A percentile compares a stretch with the other conserved stretches of the same genome.
phyloP scores from a whole-genome alignment of 176 grass and related monocot species.

The Calamus simplicifolius region DNA sequence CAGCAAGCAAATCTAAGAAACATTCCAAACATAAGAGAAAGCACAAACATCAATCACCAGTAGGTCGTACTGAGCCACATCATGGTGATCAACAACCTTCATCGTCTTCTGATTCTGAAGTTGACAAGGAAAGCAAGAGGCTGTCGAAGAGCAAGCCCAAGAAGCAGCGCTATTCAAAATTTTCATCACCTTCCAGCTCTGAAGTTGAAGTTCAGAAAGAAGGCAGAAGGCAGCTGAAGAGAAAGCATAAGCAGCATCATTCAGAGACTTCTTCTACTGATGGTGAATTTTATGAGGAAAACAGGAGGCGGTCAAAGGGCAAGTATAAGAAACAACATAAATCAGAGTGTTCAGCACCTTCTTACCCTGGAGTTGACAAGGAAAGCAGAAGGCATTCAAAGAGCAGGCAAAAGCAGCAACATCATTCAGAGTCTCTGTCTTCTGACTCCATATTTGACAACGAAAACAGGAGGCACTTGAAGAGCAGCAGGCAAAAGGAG shows the following conservation, averaged over 20 bases:
- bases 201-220: not conserved
- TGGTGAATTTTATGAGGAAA: constrained; percentile 29
- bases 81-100: constrained; percentile 21
- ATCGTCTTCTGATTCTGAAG: constrained; percentile 25
- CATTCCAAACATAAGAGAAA: constrained; percentile 52
- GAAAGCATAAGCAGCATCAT: constrained; percentile 3
- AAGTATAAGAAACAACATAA: constrained; percentile 30
- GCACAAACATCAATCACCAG: constrained; percentile 18
- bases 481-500: constrained; percentile 24
- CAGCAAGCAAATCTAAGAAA: constrained; percentile 58
- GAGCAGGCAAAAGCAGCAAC: constrained; percentile 17
- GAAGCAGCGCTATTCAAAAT: constrained; percentile 8
- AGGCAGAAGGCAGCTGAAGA: not conserved
- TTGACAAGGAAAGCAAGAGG: constrained; percentile 27
- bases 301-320: constrained; percentile 30
- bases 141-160: constrained; percentile 44
- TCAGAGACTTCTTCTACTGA: constrained; percentile 35
- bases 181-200: not conserved
- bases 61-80: constrained; percentile 12
- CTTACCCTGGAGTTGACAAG: constrained; percentile 37
- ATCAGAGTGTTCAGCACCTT: constrained; percentile 23
- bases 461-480: constrained; percentile 29
- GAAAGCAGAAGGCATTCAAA: constrained; percentile 20
- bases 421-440: constrained; percentile 1
- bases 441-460: constrained; percentile 18